Evolutionary conservation across 352 stramenopile species (phyloP), one percentile per base, ranked within the genome.

Genomic region (Globisporangium canariense): DNA sequence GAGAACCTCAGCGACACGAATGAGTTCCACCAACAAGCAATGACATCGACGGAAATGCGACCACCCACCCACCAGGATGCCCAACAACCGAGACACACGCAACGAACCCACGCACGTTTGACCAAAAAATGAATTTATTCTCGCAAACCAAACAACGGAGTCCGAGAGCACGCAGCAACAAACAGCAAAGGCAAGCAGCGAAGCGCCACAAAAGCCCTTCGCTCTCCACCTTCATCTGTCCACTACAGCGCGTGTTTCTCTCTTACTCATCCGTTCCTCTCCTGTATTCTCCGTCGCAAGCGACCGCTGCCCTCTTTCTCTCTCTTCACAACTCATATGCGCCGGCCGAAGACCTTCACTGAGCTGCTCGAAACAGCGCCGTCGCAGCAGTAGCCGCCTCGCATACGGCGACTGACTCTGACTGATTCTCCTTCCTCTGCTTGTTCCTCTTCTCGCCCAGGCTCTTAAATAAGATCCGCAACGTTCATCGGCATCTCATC

Each of bases 401-500:
- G n/a, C 38, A 64, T 73, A 72, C 65, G 77, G 73, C 71, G 69
- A 74, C 58, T 67, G 69, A 64, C 56, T 68, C 62, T 58, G 68
- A 62, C 67, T 73, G 60, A 71, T 68, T 76, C 66, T 72, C 58
- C 62, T 81, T 45, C 62, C 32, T 36, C 32, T 36, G 32, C 4
- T 36, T 36, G 4, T 56, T 58, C 63, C 60, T 49, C 43, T 49
- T 49, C 43, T 49, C 43, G 43, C 43, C 62, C 61, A 60, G 66
- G 51, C 67, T 56, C 78, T 90, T 99, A 99, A 90, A 99, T 98
- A 81, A 99, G 93, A 91, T 99, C 97, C 63, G 93, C 96, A 65
- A 99, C 96, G 82, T 99, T 98, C 88, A 98, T 98, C 65, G 98
- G 98, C 96, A 99, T 99, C 84, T 99, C 97, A 69, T 97, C 94